Base-by-base conservation (phyloP, 2,329 filamentous ascomycete species). In the Colletotrichum liaoningense region DNA sequence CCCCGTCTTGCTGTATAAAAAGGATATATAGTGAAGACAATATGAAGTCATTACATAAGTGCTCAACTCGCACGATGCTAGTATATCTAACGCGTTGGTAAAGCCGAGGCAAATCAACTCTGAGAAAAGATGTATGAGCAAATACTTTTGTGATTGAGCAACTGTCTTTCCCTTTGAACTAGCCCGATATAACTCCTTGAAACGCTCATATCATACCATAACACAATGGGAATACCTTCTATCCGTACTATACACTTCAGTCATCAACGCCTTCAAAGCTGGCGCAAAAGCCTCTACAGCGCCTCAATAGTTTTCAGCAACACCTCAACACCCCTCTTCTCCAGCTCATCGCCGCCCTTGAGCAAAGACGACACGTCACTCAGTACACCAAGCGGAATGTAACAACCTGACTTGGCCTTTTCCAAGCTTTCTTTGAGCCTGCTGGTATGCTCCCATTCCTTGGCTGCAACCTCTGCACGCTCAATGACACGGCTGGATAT, bases 391-490 rank as follows among this genome's bases (percentile, higher is more conserved):
- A 98, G 84, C 0, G 95, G 95, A 69, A 98, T 91, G 79, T 95
- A 95, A 60, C 93, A 94, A 6, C 93, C 93, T 24, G 91, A 92
- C 81, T 92, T 94, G 16, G 93, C 94, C 77, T 91, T 92, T 78
- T 98, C 95, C 73, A 98, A 86, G 72, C 93, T 95, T 82, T 98
- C 95, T 83, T 95, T 97, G 75, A 98, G 87, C 24, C 95, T 88
- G 77, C 94, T 96, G 0, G 97, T 98, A 82, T 98, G 95, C 84
- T 99, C 97, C 95, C 97, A 98, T 79, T 95, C 94, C 77, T 88
- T 92, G 1, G 97, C 97, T 6, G 97, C 97, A 26, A 92, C 90
- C 83, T 99, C 97, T 0, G 97, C 97, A 26, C 93, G 87, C 79
- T 95, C 92, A 74, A 99, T 95, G 19, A 99, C 92, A 68, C 92